Percentiles rank a stretch among this genome's conserved stretches.
phyloP scores from a whole-genome alignment of 306 rosid species.

The Purshia tridentata region DNA sequence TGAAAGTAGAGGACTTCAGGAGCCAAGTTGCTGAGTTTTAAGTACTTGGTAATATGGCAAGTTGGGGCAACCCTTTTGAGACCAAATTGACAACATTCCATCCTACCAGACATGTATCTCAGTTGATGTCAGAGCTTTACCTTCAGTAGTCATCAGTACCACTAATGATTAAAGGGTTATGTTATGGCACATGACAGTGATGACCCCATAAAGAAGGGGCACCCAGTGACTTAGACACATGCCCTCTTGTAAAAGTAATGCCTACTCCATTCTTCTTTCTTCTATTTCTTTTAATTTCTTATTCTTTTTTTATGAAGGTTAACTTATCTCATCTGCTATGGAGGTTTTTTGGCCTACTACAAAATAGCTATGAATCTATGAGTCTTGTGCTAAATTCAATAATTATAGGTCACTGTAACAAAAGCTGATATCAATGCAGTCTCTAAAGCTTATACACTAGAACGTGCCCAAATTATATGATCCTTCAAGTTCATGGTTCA shows the following conservation, averaged over 20 bases:
- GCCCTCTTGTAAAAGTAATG: slow-evolving; percentile 12
- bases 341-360: no score
- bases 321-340: no score
- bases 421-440: no score
- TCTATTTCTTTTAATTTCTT: background rate
- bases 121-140: slow-evolving; percentile 29
- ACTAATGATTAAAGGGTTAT: slow-evolving; percentile 36
- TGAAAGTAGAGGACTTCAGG: background rate
- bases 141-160: background rate
- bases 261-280: background rate
- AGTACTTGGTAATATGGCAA: background rate
- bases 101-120: slow-evolving; percentile 7
- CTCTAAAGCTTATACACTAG: no score
- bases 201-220: background rate
- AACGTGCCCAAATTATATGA: no score
- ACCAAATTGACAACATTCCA: slow-evolving; percentile 25
- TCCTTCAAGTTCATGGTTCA: no score
- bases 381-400: no score
- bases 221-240: slow-evolving; percentile 23
- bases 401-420: no score
- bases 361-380: no score
- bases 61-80: slow-evolving; percentile 1
- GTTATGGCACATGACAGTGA: slow-evolving; percentile 43
- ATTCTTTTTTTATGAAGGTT: background rate
- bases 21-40: background rate